A percentile compares a stretch with the other conserved stretches of the same genome.
phyloP scores from a whole-genome alignment of 2,329 filamentous ascomycete genomes.

The Furcasterigmium sp. region DNA sequence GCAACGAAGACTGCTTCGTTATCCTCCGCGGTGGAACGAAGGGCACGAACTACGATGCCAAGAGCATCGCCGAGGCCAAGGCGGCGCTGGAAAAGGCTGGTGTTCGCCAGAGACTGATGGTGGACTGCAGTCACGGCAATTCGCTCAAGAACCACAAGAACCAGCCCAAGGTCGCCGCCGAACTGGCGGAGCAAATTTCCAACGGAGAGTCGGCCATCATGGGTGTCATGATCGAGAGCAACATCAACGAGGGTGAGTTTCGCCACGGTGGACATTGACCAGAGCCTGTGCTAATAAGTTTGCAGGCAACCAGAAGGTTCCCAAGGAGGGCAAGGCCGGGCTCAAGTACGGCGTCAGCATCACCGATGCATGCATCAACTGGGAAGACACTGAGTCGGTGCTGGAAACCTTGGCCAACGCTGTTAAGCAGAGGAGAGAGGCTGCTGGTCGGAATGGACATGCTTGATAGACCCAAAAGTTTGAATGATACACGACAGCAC shows the following conservation, averaged over 20 bases:
- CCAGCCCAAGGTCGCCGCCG: slow-evolving; percentile 86
- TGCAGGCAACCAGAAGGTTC: slow-evolving; percentile 81
- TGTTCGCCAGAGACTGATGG: slow-evolving; percentile 77
- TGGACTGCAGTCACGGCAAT: slow-evolving; percentile 97
- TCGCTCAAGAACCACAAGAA: slow-evolving; percentile 95
- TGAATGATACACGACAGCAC: too few relatives aligned
- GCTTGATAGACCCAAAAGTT: slow-evolving; percentile 1
- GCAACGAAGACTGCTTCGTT: slow-evolving; percentile 96
- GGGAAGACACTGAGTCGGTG: slow-evolving; percentile 80
- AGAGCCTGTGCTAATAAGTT: slow-evolving; percentile 17
- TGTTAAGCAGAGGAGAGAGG: slow-evolving; percentile 66
- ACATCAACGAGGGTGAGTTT: slow-evolving; percentile 79
- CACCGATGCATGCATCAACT: slow-evolving; percentile 94
- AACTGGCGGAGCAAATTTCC: slow-evolving; percentile 77
- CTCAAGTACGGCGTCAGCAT: slow-evolving; percentile 94
- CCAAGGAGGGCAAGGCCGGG: slow-evolving; percentile 74
- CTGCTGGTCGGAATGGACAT: slow-evolving; percentile 14
- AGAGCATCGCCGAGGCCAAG: slow-evolving; percentile 81
- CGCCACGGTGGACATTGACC: not conserved
- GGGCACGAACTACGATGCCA: slow-evolving; percentile 88
- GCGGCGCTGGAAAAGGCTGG: slow-evolving; percentile 70
- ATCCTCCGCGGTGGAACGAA: slow-evolving; percentile 89
- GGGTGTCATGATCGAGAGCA: slow-evolving; percentile 98
- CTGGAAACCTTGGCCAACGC: slow-evolving; percentile 74
- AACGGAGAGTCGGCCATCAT: slow-evolving; percentile 83